phyloP scores from a whole-genome alignment of 1,284 basidiomycete genomes.

The Tremellales sp. region DNA sequence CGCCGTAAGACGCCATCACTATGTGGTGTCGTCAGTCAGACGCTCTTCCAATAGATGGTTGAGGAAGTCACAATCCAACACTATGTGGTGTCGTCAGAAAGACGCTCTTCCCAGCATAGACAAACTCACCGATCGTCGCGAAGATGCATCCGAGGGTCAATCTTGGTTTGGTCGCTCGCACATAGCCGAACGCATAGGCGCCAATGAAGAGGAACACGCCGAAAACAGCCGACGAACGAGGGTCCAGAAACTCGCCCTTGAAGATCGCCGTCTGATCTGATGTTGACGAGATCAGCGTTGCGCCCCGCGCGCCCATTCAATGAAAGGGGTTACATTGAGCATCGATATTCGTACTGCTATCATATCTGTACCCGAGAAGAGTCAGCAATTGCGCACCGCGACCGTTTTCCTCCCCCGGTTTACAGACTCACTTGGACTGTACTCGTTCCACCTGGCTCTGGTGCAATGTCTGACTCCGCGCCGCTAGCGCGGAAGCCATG shows the following conservation, averaged over 20 bases:
- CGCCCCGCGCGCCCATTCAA: constrained; percentile 6
- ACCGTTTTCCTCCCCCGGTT: not conserved
- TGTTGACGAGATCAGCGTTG: not conserved
- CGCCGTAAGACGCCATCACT: constrained; percentile 56
- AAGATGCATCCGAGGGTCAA: not conserved
- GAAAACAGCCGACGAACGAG: constrained; percentile 56
- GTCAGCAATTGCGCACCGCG: not conserved
- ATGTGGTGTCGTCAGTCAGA: no score
- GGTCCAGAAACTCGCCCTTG: constrained; percentile 64
- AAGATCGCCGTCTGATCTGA: constrained; percentile 56
- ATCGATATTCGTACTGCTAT: constrained; percentile 54
- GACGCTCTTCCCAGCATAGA: no score
- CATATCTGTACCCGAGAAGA: constrained; percentile 42
- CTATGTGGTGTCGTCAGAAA: no score
- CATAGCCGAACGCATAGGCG: constrained; percentile 57
- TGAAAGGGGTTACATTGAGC: constrained; percentile 46
- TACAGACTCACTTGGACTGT: constrained; percentile 49
- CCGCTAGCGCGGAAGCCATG: constrained; percentile 63
- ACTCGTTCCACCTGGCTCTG: constrained; percentile 53
- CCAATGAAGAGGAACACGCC: constrained; percentile 69
- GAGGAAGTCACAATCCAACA: constrained; percentile 34
- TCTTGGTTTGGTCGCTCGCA: constrained; percentile 54
- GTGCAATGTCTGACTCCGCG: constrained; percentile 56
- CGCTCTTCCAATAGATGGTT: not conserved
- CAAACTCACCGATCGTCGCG: constrained; percentile 55